phyloP scores from a whole-genome alignment of 2,329 filamentous ascomycete genomes.

The Cladosporium sp. region DNA sequence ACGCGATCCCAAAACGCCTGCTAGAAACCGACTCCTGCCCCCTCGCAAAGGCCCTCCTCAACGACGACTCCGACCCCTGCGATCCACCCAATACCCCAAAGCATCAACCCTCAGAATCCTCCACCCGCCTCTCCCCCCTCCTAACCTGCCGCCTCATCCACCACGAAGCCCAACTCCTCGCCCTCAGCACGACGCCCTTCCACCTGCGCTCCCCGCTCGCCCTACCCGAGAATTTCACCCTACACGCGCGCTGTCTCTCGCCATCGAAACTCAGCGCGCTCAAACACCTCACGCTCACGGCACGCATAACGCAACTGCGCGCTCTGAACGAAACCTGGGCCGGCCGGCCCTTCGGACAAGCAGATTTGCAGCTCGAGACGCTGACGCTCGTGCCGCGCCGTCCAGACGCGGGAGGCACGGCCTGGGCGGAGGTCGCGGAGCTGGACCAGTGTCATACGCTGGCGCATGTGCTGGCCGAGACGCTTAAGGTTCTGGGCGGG shows the following conservation, averaged over 20 bases:
- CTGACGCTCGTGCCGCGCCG: constrained; percentile 30
- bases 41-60: not conserved
- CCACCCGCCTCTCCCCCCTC: not conserved
- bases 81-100: not conserved
- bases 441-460: constrained; percentile 33
- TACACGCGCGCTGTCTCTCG: constrained; percentile 19
- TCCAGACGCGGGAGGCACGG: constrained; percentile 24
- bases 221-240: constrained; percentile 27
- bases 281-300: constrained; percentile 30
- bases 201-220: constrained; percentile 22
- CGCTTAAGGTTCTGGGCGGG: constrained; percentile 28
- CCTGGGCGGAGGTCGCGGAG: constrained; percentile 34
- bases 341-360: constrained; percentile 31
- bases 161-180: constrained; percentile 29
- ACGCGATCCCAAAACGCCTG: not conserved
- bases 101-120: constrained; percentile 1
- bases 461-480: constrained; percentile 35
- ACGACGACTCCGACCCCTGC: not conserved
- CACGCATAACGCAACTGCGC: constrained; percentile 28
- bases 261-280: constrained; percentile 24
- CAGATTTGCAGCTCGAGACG: constrained; percentile 26
- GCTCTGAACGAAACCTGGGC: constrained; percentile 34
- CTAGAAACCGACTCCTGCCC: not conserved
- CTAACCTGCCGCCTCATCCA: constrained; percentile 16
- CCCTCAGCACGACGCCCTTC: constrained; percentile 28